Conservation (phyloP, 257 asterid species). For the Fraxinus cuspidata region DNA sequence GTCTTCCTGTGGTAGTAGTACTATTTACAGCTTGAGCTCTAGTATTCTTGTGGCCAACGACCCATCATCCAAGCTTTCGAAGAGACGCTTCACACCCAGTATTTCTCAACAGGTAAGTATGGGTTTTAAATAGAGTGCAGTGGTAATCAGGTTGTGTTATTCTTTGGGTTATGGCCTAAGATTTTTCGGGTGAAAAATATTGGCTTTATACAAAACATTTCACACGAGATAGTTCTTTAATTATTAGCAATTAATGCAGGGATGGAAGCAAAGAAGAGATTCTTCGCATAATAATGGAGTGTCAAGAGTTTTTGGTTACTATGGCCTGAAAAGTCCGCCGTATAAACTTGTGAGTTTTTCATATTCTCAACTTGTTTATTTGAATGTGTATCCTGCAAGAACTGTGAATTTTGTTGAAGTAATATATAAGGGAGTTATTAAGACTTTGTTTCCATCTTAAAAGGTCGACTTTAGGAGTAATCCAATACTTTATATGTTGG, state of each 20-base stretch:
- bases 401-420: not conserved
- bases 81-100: conserved; percentile 4
- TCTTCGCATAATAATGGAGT: conserved; percentile 23
- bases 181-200: not conserved
- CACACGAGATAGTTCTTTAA: conserved; percentile 1
- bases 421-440: not conserved
- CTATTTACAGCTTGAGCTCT: conserved; percentile 30
- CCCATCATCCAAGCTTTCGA: conserved; percentile 29
- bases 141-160: not conserved
- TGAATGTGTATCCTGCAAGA: not conserved
- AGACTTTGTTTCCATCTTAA: too few species aligned
- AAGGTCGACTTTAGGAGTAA: too few species aligned
- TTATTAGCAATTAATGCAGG: conserved; percentile 48
- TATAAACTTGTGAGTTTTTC: conserved; percentile 67
- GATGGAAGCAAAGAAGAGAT: conserved; percentile 35
- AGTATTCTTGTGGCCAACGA: conserved; percentile 26
- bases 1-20: conserved; percentile 41
- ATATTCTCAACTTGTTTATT: not conserved
- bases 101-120: conserved; percentile 35
- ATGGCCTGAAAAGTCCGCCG: conserved; percentile 81
- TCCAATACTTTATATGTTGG: too few species aligned
- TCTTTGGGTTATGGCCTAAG: not conserved
- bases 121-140: not conserved
- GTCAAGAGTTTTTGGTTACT: conserved; percentile 54
- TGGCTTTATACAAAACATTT: not conserved